Evolutionary conservation across 2,329 filamentous ascomycete genomes (phyloP), one percentile per base, ranked within the genome.

Genomic region (Ambrosiella xylebori): DNA sequence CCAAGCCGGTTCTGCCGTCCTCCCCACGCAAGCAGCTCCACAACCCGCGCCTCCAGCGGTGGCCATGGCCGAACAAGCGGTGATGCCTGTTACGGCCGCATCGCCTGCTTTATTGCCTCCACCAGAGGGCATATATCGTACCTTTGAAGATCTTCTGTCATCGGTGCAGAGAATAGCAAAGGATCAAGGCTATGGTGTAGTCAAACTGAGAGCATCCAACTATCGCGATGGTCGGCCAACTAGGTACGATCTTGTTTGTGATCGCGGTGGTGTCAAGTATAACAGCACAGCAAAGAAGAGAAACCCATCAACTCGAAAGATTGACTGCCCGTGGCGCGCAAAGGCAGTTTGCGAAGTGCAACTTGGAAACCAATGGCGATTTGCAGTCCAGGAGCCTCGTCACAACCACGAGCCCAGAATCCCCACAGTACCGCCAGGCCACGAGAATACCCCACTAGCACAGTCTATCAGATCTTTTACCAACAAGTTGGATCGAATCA

Each of bases 321-420:
- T 82, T 58, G 79, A 82, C 66, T 82, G 79, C 59, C 79, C 79
- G 9, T 82, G 79, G 70, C 76, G 78, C 56, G 79, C 79, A 58
- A 82, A 82, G 69, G 79, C 79, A 27, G 79, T 82, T 19, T 82
- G 79, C 62, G 79, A 82, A 65, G 79, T 82, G 6, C 78, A 80
- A 65, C 70, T 82, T 9, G 75, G 75, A 47, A 80, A 81, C 61
- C 78, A 81, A 67, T 82, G 79, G 79, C 76, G 79, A n/a, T 82
- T 82, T 62, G 76, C 75, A 7, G 74, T 82, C 9, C 79, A 81
- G 61, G 77, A 80, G 59, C 67, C 73, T n/a, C 72, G 77, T 12
- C 79, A 82, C 65, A 82, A 82, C 66, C 79, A 82, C 65, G 79
- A 81, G 63, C 75, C 79, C 38, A 76, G 79, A 60, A 69, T 79